Evolutionary conservation across 176 grass and related monocot species (phyloP).

Genomic region (Bromus sterilis): DNA sequence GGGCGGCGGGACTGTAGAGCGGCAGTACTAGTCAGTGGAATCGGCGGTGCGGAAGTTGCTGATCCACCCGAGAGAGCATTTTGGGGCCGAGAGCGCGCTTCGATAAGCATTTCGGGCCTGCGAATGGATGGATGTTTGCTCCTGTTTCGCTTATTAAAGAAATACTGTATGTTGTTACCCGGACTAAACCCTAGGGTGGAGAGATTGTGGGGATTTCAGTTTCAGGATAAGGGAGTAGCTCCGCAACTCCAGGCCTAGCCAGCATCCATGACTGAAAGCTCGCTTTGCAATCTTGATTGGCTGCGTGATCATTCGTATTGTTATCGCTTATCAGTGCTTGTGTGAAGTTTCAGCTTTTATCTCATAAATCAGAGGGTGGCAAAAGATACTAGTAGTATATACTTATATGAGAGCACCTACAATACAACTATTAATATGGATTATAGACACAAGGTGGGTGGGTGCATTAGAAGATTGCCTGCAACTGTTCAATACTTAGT

Average conservation of each 20-base stretch:
- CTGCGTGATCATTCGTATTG: background rate
- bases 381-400: background rate
- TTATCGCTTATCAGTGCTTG: background rate
- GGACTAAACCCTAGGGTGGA: background rate
- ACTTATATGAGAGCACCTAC: background rate
- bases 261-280: background rate
- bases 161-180: background rate
- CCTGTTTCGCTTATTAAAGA: background rate
- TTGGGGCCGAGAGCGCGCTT: background rate
- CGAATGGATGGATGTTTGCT: background rate
- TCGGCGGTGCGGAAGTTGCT: background rate
- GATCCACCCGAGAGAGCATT: background rate
- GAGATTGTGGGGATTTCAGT: conserved; percentile 5
- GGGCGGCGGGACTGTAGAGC: background rate
- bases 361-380: background rate
- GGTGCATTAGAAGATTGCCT: background rate
- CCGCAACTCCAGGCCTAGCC: background rate
- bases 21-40: background rate
- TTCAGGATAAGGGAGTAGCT: background rate
- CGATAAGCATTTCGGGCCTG: background rate
- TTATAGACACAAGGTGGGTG: background rate
- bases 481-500: background rate
- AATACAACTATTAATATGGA: background rate
- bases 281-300: background rate
- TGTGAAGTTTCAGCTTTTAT: background rate